Evolutionary conservation across 2,329 filamentous ascomycete genomes (phyloP).

Genomic region (Pseudogymnoascus sp.): DNA sequence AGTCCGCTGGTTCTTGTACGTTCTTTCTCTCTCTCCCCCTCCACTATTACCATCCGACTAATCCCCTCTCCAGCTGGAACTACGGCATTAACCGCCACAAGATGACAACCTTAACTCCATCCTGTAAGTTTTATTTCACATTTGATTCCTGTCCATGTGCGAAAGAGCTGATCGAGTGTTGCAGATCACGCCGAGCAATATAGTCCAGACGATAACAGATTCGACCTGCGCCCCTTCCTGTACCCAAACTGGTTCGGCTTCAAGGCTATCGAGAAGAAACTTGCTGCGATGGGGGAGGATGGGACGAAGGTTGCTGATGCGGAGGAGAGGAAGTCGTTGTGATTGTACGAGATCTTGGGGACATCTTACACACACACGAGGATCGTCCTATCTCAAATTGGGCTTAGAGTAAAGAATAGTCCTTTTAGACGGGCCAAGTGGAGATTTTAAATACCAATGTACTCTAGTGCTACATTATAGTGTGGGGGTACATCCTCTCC

Average conservation of each 20-base stretch:
- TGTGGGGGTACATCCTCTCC: not conserved
- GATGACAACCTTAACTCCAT: constrained; percentile 48
- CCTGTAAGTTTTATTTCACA: constrained; percentile 34
- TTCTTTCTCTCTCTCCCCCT: not conserved
- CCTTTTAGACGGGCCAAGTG: not conserved
- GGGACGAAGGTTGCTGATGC: constrained; percentile 10
- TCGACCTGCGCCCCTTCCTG: constrained; percentile 50
- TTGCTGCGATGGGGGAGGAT: constrained; percentile 36
- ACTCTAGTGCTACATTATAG: not conserved
- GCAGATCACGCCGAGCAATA: constrained; percentile 36
- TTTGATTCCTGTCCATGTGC: not conserved
- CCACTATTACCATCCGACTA: not conserved
- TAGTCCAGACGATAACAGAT: constrained; percentile 50
- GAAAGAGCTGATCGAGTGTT: not conserved
- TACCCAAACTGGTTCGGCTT: constrained; percentile 30
- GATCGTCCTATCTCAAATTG: not conserved
- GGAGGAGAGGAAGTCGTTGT: constrained; percentile 9
- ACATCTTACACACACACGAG: not conserved
- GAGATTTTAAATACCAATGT: not conserved
- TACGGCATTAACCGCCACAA: constrained; percentile 58
- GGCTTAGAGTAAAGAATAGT: not conserved
- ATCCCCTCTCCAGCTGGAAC: constrained; percentile 16
- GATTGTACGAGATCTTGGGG: not conserved
- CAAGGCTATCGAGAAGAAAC: constrained; percentile 40
- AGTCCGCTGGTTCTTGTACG: not conserved